Evolutionary conservation across 2,329 filamentous ascomycete species (phyloP), one percentile per base, ranked within the genome.

Genomic region (Decorospora gaudefroyi): DNA sequence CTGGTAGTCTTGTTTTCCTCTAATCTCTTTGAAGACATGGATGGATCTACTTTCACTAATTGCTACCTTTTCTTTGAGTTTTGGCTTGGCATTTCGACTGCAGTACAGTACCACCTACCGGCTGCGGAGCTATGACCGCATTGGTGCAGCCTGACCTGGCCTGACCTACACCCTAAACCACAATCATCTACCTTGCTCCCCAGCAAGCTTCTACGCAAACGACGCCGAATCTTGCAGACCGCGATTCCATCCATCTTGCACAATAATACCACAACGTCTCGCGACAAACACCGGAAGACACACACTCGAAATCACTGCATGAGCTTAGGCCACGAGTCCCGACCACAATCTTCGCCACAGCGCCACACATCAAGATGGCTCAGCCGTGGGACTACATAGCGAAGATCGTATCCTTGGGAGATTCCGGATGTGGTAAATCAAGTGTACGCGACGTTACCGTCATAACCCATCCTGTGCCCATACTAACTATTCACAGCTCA

Each of bases 331-430:
- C 30, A 6, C 26, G 9, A 19, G 35, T 23, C 34, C 23, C 27
- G 13, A 16, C 22, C 10, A 6, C 19, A 16, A 41, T 19, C 16
- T 15, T 38, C 16, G 29, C 22, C 27, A 32, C 43, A 47, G 42
- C 47, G 44, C 40, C 35, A 35, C 46, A 38, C 27, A 41, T 31
- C 25, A 47, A 53, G 31, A 77, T 77, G 74, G 64, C 78, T 53
- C 81, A 85, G 65, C 86, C 90, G 72, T 97, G 92, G 92, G 90
- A 97, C 77, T 97, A 95, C 78, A 99, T 97, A 69, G 91, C 92
- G 72, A 99, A 99, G 75, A 88, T 99, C 63, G 92, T 97, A 68
- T 95, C 90, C 76, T 90, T 99, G 65, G 93, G 93, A 71, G 93
- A 97, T 76, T 93, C 88, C 31, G 93, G 91, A 69, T 95, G 90